Evolutionary conservation across 441 rosid genomes (phyloP), one percentile per base, ranked within the genome.

Genomic region (Bocquillonia castaneifolia): DNA sequence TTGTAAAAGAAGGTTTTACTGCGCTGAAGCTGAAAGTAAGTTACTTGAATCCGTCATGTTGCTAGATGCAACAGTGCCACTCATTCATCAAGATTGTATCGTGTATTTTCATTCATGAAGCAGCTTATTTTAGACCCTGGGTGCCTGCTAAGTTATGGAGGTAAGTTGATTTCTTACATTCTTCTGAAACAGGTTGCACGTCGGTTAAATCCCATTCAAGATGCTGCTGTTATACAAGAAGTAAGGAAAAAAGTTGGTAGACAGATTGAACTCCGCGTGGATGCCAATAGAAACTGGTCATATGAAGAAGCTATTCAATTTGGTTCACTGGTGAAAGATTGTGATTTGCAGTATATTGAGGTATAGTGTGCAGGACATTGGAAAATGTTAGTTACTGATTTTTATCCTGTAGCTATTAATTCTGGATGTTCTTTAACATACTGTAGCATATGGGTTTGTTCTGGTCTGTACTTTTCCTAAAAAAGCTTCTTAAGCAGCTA

Each of bases 21-120:
- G 86, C 97, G 64, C 86, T 94, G 71, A 91, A 94, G 86, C 89
- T 94, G 63, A 94, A 94, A 85, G 99, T 90, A 76, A 81, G 85
- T 40, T 32, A 36, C 5, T 22, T 25, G 58, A 29, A 61, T 36
- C 22, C 20, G 22, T 50, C 40, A 17, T 62, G n/a, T 36, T 63
- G 17, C 54, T 23, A 29, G 28, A 8, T 39, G 37, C 4, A 44
- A 10, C 23, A 32, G 15, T 20, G 44, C 26, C 14, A 9, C 17
- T 29, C 0, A n/a, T 69, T 63, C 68, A 45, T 26, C 14, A 45
- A 70, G 57, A n/a, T 50, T 55, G 8, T 48, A 39, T 13, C 42
- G 20, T 54, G 34, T 34, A 37, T 37, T 31, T 20, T 57, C 57
- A 25, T 39, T 63, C 56, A 37, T 7, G 56, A 44, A 59, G 20